Conservation (phyloP, 2,329 filamentous ascomycete genomes). For the Alternaria rosae region DNA sequence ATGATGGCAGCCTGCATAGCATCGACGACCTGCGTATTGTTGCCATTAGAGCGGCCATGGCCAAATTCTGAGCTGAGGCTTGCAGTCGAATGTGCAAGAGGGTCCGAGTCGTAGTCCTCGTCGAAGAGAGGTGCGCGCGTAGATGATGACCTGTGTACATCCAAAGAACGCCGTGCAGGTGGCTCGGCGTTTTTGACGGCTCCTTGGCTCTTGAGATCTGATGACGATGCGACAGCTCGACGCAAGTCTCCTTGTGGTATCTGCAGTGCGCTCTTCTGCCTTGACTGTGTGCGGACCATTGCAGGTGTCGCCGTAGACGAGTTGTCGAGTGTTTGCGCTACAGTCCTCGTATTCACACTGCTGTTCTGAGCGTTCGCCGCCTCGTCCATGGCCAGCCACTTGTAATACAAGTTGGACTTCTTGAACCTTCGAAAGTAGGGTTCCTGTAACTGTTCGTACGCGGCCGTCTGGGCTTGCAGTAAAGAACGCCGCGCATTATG, state of each 20-base stretch:
- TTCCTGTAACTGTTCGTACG: constrained; percentile 83
- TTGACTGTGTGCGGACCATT: constrained; percentile 58
- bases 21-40: constrained; percentile 83
- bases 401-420: constrained; percentile 93
- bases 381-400: constrained; percentile 91
- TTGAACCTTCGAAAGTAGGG: constrained; percentile 86
- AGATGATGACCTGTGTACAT: constrained; percentile 62
- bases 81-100: constrained; percentile 76
- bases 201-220: constrained; percentile 62
- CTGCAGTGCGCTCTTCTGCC: constrained; percentile 47
- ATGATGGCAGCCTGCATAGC: constrained; percentile 92
- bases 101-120: constrained; percentile 78
- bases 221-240: constrained; percentile 67
- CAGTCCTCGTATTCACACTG: constrained; percentile 33
- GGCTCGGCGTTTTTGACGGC: constrained; percentile 56
- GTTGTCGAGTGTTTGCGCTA: constrained; percentile 39
- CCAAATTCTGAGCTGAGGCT: constrained; percentile 75
- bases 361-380: constrained; percentile 47
- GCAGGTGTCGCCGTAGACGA: constrained; percentile 37
- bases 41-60: constrained; percentile 55
- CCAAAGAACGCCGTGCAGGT: constrained; percentile 71
- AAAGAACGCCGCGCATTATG: constrained; percentile 82
- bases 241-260: constrained; percentile 60
- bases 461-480: constrained; percentile 79
- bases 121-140: constrained; percentile 72